Base-by-base conservation (phyloP, 495 filamentous ascomycete species). In the Lindgomyces ingoldianus region DNA sequence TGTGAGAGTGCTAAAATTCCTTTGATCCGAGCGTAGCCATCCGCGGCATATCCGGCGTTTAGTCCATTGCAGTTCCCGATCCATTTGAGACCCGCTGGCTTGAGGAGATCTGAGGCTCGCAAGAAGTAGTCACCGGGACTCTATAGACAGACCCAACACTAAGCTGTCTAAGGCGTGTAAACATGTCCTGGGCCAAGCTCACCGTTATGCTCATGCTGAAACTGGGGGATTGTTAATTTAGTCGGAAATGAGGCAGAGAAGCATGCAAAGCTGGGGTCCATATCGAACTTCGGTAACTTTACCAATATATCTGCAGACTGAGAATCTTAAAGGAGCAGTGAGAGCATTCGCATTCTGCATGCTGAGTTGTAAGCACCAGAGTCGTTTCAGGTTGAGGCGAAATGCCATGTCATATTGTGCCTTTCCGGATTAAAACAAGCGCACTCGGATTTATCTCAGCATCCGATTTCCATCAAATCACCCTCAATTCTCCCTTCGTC, bases 41-140 rank as follows among this genome's bases (percentile, higher is more conserved):
- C 90, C 11, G 90, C 87, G 11, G 90, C 89, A 65, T 93, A 93
- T 18, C 83, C 85, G n/a, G 88, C 88, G 73, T 93, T 93, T 52
- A 93, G 82, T 71, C 92, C 89, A 69, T 93, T 92, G 65, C 83
- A 85, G 73, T 87, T 91, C 56, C 90, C 90, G 19, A 91, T 84
- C 89, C 90, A 93, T 67, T 84, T 79, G 9, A 93, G 74, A 3
- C 84, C 86, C 45, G 77, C 73, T 36, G 84, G 83, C 24, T 81
- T 79, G 39, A 91, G 69, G 70, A 84, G 87, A 74, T 92, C 90
- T 14, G 91, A 78, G 4, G 84, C 77, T 2, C 82, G 78, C 22
- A 93, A 78, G 70, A 91, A 91, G 76, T 86, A 92, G 73, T 93
- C 90, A 0, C 90, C 89, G 16, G 73, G 73, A 74, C 60, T 12